phyloP scores from a whole-genome alignment of 192 early-diverging fungal genomes.

The Gaertneriomyces semiglobifer region DNA sequence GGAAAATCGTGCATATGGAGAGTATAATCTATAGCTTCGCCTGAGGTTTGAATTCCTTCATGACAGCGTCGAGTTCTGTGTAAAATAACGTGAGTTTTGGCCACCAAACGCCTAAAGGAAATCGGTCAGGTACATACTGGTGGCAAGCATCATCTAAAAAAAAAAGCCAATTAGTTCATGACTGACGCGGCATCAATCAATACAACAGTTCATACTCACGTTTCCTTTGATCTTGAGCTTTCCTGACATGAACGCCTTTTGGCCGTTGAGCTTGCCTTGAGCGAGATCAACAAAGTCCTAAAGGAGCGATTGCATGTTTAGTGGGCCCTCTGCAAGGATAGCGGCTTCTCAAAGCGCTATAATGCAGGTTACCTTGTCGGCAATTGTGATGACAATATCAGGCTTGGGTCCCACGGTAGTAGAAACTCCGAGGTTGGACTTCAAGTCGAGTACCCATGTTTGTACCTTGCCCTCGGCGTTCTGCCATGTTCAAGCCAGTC shows the following conservation, averaged over 20 bases:
- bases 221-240: conserved; percentile 52
- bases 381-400: conserved; percentile 41
- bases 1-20: too few species aligned
- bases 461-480: conserved; percentile 37
- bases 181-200: not conserved
- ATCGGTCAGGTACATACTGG: conserved; percentile 19
- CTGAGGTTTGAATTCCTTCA: conserved; percentile 43
- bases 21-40: conserved; percentile 37
- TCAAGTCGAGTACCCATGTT: conserved; percentile 46
- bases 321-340: not conserved
- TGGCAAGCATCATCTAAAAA: conserved; percentile 47
- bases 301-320: conserved; percentile 41
- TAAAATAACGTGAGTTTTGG: not conserved
- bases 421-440: conserved; percentile 29
- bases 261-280: conserved; percentile 45
- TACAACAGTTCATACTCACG: conserved; percentile 9
- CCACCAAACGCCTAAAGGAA: not conserved
- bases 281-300: conserved; percentile 47
- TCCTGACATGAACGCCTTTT: conserved; percentile 47
- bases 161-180: not conserved
- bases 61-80: conserved; percentile 41
- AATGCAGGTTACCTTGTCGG: conserved; percentile 19
- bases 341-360: not conserved
- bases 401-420: conserved; percentile 30
- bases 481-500: not conserved